phyloP scores from a whole-genome alignment of 2,329 filamentous ascomycete genomes.

The Fusarium sp. region DNA sequence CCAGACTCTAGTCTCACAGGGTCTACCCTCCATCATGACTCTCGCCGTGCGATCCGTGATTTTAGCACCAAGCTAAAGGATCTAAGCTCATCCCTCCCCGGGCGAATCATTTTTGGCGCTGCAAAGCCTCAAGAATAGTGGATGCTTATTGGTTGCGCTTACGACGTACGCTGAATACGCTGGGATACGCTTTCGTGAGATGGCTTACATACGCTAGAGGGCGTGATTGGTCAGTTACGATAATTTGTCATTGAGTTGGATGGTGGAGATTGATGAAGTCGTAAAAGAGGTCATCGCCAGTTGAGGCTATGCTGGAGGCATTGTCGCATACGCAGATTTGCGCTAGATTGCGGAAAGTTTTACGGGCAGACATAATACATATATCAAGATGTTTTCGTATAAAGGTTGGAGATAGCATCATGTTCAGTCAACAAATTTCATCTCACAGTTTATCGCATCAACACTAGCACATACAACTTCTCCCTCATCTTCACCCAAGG shows the following conservation, averaged over 20 bases:
- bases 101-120: not conserved
- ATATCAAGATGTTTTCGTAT: not conserved
- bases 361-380: rapidly evolving
- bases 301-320: not conserved
- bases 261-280: not conserved
- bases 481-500: too few species aligned
- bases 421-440: rapidly evolving
- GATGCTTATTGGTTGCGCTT: not conserved
- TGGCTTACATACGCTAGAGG: not conserved
- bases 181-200: not conserved
- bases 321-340: not conserved
- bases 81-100: not conserved
- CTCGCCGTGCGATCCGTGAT: not conserved
- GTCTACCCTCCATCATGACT: constrained; percentile 18
- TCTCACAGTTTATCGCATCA: not conserved
- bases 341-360: rapidly evolving
- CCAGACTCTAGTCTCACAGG: not conserved
- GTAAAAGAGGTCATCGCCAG: not conserved
- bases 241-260: not conserved
- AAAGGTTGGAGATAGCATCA: not conserved
- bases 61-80: not conserved
- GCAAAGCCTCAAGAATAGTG: not conserved
- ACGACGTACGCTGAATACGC: not conserved
- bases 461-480: not conserved
- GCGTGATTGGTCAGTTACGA: not conserved